Base-by-base conservation (phyloP, 1,284 basidiomycete species). In the Trametes pubescens region DNA sequence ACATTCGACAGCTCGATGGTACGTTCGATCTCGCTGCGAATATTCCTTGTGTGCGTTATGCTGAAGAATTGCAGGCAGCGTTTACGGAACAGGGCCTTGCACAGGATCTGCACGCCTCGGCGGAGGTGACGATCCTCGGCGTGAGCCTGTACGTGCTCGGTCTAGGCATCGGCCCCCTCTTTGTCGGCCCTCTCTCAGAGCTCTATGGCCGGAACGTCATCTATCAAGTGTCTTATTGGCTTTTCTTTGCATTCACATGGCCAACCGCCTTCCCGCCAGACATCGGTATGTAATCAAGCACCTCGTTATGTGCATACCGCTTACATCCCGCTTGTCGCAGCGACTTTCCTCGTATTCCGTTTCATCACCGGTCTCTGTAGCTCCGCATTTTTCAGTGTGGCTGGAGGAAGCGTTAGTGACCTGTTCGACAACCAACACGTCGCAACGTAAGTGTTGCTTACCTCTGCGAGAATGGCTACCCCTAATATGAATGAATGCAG, bases 351-450 rank as follows among this genome's bases (percentile, higher is more conserved):
- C 10, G 79, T 90, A 10, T 92, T 92, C 69, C 86, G 91, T 4
- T 92, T 91, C 73, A 68, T 92, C 24, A 85, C 85, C 2, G 93
- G 93, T 0, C 84, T 91, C 56, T 86, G 82, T 62, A 85, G 92
- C 0, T 80, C 90, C 0, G 88, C 92, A 0, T 95, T 95, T 75
- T 78, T 95, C 22, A 89, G 86, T 61, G 93, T 95, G 1, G 88
- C 90, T 0, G 94, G 94, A 0, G 93, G 93, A 2, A 89, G 87
- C 54, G 85, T 95, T 22, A 87, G 87, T 22, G 94, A 95, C 74
- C 74, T 94, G 61, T 95, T 93, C 71, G 74, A 78, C 0, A 86
- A 91, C 66, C 72, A 76, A 0, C 79, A 84, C 16, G 87, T 94
- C 9, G 89, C 85, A 54, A 88, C 81, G 86, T 92, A 71, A 67